Evolutionary conservation across 352 stramenopile species (phyloP).

Genomic region (Pythium scleroteichum): DNA sequence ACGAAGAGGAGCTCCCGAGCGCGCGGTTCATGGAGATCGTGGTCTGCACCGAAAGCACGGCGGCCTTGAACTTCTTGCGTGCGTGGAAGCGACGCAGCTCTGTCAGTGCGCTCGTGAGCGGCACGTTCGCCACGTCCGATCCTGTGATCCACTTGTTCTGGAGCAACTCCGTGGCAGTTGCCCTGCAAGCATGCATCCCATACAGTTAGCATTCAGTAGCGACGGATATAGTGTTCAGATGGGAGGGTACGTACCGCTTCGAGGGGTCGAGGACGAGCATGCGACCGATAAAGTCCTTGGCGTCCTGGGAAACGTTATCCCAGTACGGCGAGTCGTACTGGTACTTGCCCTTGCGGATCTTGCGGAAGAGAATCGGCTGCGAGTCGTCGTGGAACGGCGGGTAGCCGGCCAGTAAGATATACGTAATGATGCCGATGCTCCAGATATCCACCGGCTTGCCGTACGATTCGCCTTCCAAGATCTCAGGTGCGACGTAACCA

Average conservation of each 20-base stretch:
- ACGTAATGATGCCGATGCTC: constrained; percentile 87
- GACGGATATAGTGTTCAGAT: too few relatives aligned
- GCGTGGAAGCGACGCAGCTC: constrained; percentile 82
- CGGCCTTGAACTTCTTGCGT: constrained; percentile 82
- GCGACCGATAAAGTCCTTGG: constrained; percentile 91
- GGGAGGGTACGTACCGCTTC: constrained; percentile 50
- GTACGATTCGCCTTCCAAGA: constrained; percentile 79
- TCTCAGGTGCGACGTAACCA: constrained; percentile 84
- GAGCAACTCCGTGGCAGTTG: constrained; percentile 57
- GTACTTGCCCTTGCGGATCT: constrained; percentile 90
- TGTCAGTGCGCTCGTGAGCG: constrained; percentile 70
- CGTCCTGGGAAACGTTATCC: constrained; percentile 91
- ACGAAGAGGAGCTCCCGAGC: constrained; percentile 27
- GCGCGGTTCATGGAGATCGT: constrained; percentile 85
- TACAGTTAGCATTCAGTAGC: constrained; percentile 10
- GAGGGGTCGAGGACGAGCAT: constrained; percentile 85
- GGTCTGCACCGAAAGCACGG: constrained; percentile 75
- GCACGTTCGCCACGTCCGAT: constrained; percentile 66
- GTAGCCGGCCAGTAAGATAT: constrained; percentile 89
- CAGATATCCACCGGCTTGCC: constrained; percentile 86
- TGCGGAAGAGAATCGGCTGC: constrained; percentile 90
- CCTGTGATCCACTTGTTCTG: constrained; percentile 78
- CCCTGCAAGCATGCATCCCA: constrained; percentile 25
- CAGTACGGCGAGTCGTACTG: constrained; percentile 96
- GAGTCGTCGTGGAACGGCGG: constrained; percentile 93